phyloP scores from a whole-genome alignment of 2,329 filamentous ascomycete genomes.

The Aspergillus spinulosporus region DNA sequence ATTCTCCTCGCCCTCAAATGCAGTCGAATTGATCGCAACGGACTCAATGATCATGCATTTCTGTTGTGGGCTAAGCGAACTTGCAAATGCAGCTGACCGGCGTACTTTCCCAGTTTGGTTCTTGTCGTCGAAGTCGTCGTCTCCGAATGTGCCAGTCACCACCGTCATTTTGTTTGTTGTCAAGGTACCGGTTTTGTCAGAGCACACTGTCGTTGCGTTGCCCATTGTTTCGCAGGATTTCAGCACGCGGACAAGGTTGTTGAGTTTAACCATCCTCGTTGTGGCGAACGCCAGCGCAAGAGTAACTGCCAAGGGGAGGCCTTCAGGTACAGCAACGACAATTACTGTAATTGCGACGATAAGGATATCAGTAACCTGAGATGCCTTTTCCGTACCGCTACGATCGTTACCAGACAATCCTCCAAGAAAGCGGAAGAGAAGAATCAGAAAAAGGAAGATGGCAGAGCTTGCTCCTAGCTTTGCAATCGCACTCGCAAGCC shows the following conservation, averaged over 20 bases:
- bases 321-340: constrained; percentile 65
- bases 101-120: constrained; percentile 17
- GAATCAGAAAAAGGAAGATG: constrained; percentile 75
- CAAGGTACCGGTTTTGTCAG: constrained; percentile 73
- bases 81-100: constrained; percentile 4
- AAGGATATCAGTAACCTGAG: constrained; percentile 70
- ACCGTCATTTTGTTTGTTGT: constrained; percentile 74
- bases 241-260: constrained; percentile 71
- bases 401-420: constrained; percentile 56
- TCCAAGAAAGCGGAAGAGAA: constrained; percentile 80
- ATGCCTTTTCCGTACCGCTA: constrained; percentile 65
- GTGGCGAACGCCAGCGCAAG: constrained; percentile 73
- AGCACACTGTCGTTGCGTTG: constrained; percentile 74
- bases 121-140: constrained; percentile 20
- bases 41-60: constrained; percentile 40
- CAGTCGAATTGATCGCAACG: constrained; percentile 57
- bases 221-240: constrained; percentile 78
- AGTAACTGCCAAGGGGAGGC: constrained; percentile 71
- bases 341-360: constrained; percentile 75
- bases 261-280: constrained; percentile 71
- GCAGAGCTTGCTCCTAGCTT: constrained; percentile 64
- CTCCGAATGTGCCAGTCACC: constrained; percentile 65
- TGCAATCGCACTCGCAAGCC: constrained; percentile 72
- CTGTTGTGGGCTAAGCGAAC: constrained; percentile 47
- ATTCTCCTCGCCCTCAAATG: constrained; percentile 63